Percentiles rank a stretch among this genome's conserved stretches.
These are phyloP conservation scores for Silene coronaria DNA, from an alignment of 179 eudicot genomes.

Conservation along the genomic window DNA sequence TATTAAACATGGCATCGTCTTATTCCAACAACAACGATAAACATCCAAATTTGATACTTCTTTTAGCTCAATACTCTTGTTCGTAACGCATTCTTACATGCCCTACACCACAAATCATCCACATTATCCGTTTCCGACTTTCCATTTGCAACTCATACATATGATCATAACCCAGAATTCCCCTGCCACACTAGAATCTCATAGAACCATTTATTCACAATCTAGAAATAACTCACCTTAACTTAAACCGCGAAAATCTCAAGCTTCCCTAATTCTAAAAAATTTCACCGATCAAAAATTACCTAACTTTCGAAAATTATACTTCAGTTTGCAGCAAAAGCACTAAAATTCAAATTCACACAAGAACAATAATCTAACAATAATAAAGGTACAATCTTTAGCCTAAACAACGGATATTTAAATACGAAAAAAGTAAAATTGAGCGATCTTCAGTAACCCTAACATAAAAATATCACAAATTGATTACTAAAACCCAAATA, in stretches of 20 bases:
- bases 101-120: neutral
- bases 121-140: neutral
- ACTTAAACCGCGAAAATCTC: neutral
- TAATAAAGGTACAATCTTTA: slow-evolving; percentile 5
- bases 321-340: neutral
- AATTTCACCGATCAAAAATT: neutral
- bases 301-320: neutral
- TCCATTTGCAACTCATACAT: neutral
- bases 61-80: neutral
- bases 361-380: neutral
- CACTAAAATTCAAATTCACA: neutral
- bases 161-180: neutral
- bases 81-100: neutral
- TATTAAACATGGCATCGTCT: neutral
- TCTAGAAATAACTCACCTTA: neutral
- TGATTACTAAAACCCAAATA: neutral
- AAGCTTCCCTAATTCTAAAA: neutral
- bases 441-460: slow-evolving; percentile 5
- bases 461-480: neutral
- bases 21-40: neutral
- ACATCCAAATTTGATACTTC: neutral
- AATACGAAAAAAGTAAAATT: neutral
- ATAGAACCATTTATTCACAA: neutral
- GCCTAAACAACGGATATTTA: neutral
- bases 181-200: neutral